Percentiles rank a stretch among this genome's conserved stretches.
These are phyloP conservation scores for Guyanaporus albipodus DNA, from an alignment of 768 basidiomycete species.

Conservation along the genomic window DNA sequence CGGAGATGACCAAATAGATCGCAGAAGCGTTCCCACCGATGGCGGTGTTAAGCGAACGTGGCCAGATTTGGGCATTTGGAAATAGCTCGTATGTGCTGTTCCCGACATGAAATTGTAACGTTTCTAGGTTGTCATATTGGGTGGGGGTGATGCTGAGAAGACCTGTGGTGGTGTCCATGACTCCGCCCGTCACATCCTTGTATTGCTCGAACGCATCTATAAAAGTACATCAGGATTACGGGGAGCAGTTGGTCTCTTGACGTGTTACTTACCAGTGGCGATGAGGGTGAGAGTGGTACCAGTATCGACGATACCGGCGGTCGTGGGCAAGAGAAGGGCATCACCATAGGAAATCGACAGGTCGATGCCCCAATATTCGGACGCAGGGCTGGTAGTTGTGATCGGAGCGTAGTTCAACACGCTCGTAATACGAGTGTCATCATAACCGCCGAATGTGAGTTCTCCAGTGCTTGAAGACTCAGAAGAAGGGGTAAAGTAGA, in stretches of 20 bases:
- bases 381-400: conserved; percentile 24
- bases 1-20: conserved; percentile 30
- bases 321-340: conserved; percentile 16
- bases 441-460: conserved; percentile 28
- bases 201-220: no score
- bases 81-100: conserved; percentile 8
- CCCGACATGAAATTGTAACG: no score
- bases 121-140: no score
- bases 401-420: conserved; percentile 24
- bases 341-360: conserved; percentile 31
- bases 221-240: no score
- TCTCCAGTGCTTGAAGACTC: conserved; percentile 19
- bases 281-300: conserved; percentile 27
- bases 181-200: no score
- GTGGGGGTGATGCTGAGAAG: background rate
- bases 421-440: conserved; percentile 17
- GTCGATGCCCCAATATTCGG: conserved; percentile 31
- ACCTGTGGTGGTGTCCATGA: no score
- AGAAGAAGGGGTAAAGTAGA: conserved; percentile 30
- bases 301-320: conserved; percentile 33
- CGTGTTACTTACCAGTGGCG: conserved; percentile 14
- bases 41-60: conserved; percentile 28
- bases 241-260: no score
- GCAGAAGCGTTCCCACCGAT: conserved; percentile 22
- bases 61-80: conserved; percentile 35